Conservation (phyloP, 176 grass and related monocot genomes). For the Ampelocalamus luodianensis region DNA sequence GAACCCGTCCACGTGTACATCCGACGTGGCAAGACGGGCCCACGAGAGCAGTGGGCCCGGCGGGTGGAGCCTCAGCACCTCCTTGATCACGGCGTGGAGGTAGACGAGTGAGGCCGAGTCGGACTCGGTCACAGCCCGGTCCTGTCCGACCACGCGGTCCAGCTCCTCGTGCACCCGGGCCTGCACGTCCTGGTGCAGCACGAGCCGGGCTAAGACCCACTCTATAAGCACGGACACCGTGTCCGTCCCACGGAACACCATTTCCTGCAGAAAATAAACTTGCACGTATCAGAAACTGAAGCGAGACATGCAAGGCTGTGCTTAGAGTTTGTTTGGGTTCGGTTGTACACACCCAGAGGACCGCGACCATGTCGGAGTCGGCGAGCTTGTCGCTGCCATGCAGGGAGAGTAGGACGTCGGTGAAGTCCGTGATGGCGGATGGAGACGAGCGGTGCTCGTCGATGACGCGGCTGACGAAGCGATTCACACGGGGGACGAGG, state of each 20-base stretch:
- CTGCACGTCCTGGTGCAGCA: constrained; percentile 81
- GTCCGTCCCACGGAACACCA: constrained; percentile 94
- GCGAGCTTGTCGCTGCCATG: constrained; percentile 60
- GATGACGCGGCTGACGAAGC: constrained; percentile 72
- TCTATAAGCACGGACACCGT: constrained; percentile 92
- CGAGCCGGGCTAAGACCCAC: constrained; percentile 81
- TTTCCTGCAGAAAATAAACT: constrained; percentile 55
- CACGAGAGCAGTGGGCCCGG: constrained; percentile 91
- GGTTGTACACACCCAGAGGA: constrained; percentile 71
- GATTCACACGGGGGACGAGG: constrained; percentile 67
- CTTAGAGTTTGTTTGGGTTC: neutral
- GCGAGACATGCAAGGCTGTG: neutral
- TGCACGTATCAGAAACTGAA: neutral
- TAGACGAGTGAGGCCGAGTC: constrained; percentile 51
- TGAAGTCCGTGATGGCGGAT: constrained; percentile 52
- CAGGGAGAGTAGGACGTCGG: constrained; percentile 78
- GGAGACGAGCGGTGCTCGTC: constrained; percentile 51
- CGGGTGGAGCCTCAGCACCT: constrained; percentile 79
- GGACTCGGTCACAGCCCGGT: constrained; percentile 50
- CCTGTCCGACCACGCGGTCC: constrained; percentile 52
- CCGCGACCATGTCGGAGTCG: constrained; percentile 78
- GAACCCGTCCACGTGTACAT: constrained; percentile 58
- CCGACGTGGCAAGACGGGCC: constrained; percentile 81
- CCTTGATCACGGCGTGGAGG: constrained; percentile 91
- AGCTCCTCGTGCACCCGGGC: constrained; percentile 71